Evolutionary conservation across 331 rosid genomes (phyloP).

Genomic region (Arachis monticola): DNA sequence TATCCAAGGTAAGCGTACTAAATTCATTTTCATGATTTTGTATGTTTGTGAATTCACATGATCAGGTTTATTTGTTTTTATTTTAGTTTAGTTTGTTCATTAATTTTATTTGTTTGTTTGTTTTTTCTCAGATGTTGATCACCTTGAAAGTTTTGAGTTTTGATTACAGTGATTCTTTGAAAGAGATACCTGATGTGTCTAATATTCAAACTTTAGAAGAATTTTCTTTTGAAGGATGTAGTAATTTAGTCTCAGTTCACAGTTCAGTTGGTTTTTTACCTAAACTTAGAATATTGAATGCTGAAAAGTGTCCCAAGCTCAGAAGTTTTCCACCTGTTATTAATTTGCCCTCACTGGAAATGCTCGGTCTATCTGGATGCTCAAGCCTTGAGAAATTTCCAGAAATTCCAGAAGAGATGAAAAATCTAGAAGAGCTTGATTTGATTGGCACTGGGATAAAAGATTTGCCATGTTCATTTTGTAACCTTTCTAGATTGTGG

Average conservation of each 20-base stretch:
- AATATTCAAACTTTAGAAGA: background rate
- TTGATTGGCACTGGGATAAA: background rate
- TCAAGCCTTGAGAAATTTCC: background rate
- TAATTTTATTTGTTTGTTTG: no score
- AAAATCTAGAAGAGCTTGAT: background rate
- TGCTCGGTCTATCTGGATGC: background rate
- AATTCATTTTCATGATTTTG: background rate
- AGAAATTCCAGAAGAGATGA: background rate
- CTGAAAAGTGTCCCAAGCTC: background rate
- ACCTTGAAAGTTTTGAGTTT: background rate
- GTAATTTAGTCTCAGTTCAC: background rate
- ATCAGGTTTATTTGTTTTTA: background rate
- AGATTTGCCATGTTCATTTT: background rate
- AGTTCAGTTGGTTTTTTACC: background rate
- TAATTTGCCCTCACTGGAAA: conserved; percentile 10
- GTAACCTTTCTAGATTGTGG: background rate
- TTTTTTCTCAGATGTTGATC: background rate
- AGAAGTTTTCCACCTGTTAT: conserved; percentile 4
- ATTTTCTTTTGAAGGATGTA: background rate
- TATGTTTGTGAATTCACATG: background rate
- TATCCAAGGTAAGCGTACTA: background rate
- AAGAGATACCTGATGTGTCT: conserved; percentile 11
- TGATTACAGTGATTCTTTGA: background rate
- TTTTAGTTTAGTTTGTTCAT: no score
- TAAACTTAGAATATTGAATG: background rate